Conservation (phyloP, 2,329 filamentous ascomycete species). For the Alternaria viburni region DNA sequence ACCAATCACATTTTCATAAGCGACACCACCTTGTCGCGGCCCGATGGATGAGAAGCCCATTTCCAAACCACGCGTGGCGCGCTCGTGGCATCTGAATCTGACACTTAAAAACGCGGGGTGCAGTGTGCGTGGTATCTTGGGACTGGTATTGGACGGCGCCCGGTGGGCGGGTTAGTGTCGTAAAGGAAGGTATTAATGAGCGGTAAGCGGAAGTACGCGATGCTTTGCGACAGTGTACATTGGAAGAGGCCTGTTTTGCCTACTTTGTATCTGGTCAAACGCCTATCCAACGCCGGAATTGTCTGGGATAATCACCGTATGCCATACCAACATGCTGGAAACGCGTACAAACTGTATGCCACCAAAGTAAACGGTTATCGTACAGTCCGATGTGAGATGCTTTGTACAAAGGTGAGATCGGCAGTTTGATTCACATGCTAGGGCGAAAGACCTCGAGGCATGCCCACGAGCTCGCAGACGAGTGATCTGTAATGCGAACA, state of each 20-base stretch:
- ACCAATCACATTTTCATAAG: slow-evolving; percentile 23
- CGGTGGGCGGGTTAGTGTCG: background rate
- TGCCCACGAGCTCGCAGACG: slow-evolving; percentile 1
- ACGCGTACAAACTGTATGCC: background rate
- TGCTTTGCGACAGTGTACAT: background rate
- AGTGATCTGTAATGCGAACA: background rate
- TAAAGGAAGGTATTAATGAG: slow-evolving; percentile 6
- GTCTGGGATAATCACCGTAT: no score
- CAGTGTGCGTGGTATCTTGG: background rate
- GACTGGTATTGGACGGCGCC: slow-evolving; percentile 10
- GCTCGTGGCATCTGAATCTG: slow-evolving; percentile 21
- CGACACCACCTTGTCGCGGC: slow-evolving; percentile 23
- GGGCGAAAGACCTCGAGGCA: background rate
- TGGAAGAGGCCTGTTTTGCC: background rate
- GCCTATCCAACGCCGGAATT: no score
- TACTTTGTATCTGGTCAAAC: background rate
- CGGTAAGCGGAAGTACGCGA: slow-evolving; percentile 7
- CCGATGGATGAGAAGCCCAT: slow-evolving; percentile 14
- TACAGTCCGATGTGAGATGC: background rate
- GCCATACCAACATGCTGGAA: background rate
- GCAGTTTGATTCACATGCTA: background rate
- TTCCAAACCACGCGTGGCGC: slow-evolving; percentile 23
- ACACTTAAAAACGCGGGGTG: slow-evolving; percentile 1
- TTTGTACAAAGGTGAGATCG: background rate
- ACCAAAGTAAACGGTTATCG: background rate